Evolutionary conservation across 2,329 filamentous ascomycete species (phyloP).

Genomic region (Purpureocillium takamizusanense): DNA sequence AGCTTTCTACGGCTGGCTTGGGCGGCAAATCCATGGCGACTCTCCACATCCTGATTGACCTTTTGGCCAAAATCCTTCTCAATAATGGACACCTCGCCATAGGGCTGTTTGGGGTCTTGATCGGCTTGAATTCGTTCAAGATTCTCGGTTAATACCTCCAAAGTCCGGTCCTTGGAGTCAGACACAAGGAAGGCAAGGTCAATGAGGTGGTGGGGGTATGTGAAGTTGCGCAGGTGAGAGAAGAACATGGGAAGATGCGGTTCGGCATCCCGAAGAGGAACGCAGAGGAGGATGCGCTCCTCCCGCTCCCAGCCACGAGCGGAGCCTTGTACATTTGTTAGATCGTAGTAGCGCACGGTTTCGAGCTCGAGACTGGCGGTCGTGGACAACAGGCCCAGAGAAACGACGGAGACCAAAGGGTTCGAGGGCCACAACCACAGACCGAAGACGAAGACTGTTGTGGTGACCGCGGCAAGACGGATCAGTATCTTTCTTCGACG

Average conservation of each 20-base stretch:
- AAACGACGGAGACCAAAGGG: constrained; percentile 51
- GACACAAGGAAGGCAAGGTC: constrained; percentile 95
- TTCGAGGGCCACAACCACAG: constrained; percentile 68
- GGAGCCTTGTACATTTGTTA: constrained; percentile 84
- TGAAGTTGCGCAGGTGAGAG: constrained; percentile 91
- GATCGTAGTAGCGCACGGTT: constrained; percentile 94
- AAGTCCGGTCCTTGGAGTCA: constrained; percentile 88
- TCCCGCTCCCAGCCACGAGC: constrained; percentile 92
- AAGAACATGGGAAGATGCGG: constrained; percentile 97
- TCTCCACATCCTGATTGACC: constrained; percentile 96
- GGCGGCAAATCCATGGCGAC: constrained; percentile 91
- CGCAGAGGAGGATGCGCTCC: constrained; percentile 90
- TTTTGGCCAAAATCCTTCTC: constrained; percentile 99
- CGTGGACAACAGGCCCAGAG: constrained; percentile 61
- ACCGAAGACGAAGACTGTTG: constrained; percentile 55
- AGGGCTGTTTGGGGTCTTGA: constrained; percentile 69
- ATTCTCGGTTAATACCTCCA: constrained; percentile 64
- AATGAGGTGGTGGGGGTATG: constrained; percentile 92
- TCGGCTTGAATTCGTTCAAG: constrained; percentile 74
- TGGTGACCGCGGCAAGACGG: constrained; percentile 52
- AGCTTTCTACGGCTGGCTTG: constrained; percentile 89
- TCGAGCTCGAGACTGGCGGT: constrained; percentile 72
- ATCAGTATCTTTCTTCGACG: constrained; percentile 65
- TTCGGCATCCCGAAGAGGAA: constrained; percentile 86
- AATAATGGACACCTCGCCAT: constrained; percentile 94